Evolutionary conservation across 2,329 filamentous ascomycete species (phyloP), one percentile per base, ranked within the genome.

Genomic region (Huntiella moniliformis): DNA sequence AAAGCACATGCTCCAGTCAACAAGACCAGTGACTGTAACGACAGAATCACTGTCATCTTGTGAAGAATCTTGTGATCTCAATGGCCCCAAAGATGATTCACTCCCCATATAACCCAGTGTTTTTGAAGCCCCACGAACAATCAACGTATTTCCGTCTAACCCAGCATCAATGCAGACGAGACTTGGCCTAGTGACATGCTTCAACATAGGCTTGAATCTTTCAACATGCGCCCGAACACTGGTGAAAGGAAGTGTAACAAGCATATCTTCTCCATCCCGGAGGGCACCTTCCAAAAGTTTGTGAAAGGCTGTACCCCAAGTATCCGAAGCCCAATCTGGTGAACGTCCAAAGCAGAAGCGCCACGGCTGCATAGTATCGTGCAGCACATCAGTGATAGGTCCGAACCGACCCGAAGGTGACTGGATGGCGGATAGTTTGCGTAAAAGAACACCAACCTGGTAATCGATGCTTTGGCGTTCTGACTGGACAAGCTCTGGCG

Each of bases 181-280:
- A 22, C 68, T 61, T 1, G 74, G 65, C 10, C 59, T 57, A 4
- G 58, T 67, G 3, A 79, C 67, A 4, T 61, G 61, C 46, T 77
- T 70, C 3, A 80, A 58, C 2, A 67, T 47, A 46, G 67, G 61
- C 8, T 62, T 57, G 18, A 74, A 62, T 8, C 68, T 63, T 34
- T 61, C 55, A 46, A 72, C 68, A n/a, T 73, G 68, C 10, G 58
- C 57, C 42, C 75, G 63, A 3, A 79, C 67, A 4, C 63, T 57
- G 17, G 66, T 62, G 52, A 79, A 79, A 3, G 67, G 67, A n/a
- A 79, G 59, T 17, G 67, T 65, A 3, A 79, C 63, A 1, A 66
- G 64, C 60, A 72, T 65, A 51, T 77, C 74, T 55, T 79, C 74
- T 1, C 67, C 72, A 51, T 79, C 76, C 7, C 72, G 62, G 13